phyloP scores from a whole-genome alignment of 2,329 filamentous ascomycete genomes.

The Emydomyces testavorans region DNA sequence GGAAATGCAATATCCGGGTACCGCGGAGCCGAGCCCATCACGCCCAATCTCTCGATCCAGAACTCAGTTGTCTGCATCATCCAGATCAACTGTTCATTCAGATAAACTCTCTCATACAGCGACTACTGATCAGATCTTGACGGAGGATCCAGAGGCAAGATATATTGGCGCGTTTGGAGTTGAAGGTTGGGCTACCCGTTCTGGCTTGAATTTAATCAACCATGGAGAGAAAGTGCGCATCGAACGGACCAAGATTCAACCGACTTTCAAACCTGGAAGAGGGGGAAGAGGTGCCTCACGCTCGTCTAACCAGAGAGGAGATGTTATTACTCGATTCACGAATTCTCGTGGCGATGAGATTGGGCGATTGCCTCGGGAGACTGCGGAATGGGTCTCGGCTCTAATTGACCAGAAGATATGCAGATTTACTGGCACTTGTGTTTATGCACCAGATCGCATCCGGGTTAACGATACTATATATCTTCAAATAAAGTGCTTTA shows the following conservation, averaged over 20 bases:
- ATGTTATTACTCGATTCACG: constrained; percentile 86
- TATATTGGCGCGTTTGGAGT: constrained; percentile 91
- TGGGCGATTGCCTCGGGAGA: constrained; percentile 74
- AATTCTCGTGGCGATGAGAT: constrained; percentile 69
- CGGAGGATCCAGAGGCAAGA: constrained; percentile 42
- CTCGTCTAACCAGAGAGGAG: constrained; percentile 55
- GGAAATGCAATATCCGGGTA: constrained; percentile 1
- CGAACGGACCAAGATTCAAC: constrained; percentile 68
- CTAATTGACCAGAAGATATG: constrained; percentile 85
- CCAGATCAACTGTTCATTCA: not conserved
- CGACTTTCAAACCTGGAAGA: constrained; percentile 40
- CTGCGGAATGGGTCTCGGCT: constrained; percentile 81
- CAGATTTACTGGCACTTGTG: constrained; percentile 73
- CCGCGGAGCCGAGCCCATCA: too few species aligned
- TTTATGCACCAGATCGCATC: constrained; percentile 75
- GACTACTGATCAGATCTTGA: constrained; percentile 12
- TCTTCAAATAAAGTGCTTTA: constrained; percentile 67
- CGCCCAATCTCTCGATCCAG: not conserved
- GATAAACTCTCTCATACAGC: not conserved
- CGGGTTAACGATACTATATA: constrained; percentile 92
- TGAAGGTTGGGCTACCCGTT: constrained; percentile 82
- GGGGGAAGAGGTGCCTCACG: constrained; percentile 35
- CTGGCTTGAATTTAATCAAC: constrained; percentile 60
- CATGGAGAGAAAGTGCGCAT: constrained; percentile 78
- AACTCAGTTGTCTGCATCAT: not conserved